Evolutionary conservation across 768 basidiomycete genomes (phyloP).

Genomic region (Leccinum longicurvipes): DNA sequence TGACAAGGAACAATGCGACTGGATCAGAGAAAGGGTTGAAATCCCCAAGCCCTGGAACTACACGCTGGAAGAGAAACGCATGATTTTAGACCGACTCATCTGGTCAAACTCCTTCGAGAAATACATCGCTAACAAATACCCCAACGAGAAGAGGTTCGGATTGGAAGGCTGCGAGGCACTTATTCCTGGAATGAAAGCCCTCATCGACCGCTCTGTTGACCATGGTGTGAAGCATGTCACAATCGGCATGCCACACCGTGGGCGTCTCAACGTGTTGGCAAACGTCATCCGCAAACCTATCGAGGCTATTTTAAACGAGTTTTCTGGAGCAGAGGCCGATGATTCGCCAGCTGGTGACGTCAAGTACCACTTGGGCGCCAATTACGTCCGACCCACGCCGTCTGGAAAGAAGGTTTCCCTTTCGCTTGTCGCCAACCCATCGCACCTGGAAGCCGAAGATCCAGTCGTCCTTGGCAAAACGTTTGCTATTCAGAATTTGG

Average conservation of each 20-base stretch:
- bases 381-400: conserved; percentile 97
- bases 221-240: conserved; percentile 94
- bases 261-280: conserved; percentile 94
- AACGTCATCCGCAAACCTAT: conserved; percentile 99
- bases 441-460: conserved; percentile 95
- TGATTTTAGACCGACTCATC: conserved; percentile 98
- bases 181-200: conserved; percentile 98
- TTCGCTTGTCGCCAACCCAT: conserved; percentile 97
- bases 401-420: conserved; percentile 97
- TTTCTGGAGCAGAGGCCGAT: conserved; percentile 70
- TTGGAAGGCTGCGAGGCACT: conserved; percentile 97
- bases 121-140: conserved; percentile 97
- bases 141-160: conserved; percentile 99
- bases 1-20: conserved; percentile 98
- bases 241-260: conserved; percentile 99
- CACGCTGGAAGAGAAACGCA: conserved; percentile 95
- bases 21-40: conserved; percentile 96
- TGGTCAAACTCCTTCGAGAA: conserved; percentile 99
- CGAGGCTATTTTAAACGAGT: conserved; percentile 97
- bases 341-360: conserved; percentile 93
- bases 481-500: conserved; percentile 93
- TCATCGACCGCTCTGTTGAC: conserved; percentile 98
- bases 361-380: conserved; percentile 98
- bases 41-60: conserved; percentile 97
- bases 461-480: conserved; percentile 99